Percentiles rank a stretch among this genome's conserved stretches.
Evolutionary conservation across 2,329 filamentous ascomycete species (phyloP).

Genomic region (Colletotrichum phormii): DNA sequence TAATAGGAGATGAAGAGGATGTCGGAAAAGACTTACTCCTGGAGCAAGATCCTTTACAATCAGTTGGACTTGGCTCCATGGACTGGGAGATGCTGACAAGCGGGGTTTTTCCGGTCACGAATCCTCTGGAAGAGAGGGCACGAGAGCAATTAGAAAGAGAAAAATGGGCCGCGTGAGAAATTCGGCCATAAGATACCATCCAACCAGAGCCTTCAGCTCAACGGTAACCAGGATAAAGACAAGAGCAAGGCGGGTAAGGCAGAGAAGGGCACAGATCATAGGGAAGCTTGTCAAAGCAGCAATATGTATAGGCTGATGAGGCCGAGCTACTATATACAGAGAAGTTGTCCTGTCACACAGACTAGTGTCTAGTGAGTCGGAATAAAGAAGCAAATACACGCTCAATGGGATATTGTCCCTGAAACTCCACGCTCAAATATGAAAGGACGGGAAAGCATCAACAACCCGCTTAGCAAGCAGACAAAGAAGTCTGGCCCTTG

Average conservation of each 20-base stretch:
- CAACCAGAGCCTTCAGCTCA: neutral
- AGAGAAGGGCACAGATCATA: neutral
- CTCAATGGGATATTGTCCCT: neutral
- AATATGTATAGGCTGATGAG: conserved; percentile 7
- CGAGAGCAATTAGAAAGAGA: too few relatives aligned
- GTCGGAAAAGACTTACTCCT: too few relatives aligned
- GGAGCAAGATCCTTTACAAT: too few relatives aligned
- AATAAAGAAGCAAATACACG: conserved; percentile 25
- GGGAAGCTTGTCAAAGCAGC: neutral
- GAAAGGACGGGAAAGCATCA: neutral
- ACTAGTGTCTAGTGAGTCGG: neutral
- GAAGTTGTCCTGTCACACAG: neutral
- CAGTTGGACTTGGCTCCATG: too few relatives aligned
- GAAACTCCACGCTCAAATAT: conserved; percentile 13
- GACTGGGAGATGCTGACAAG: too few relatives aligned
- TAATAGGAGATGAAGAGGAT: too few relatives aligned
- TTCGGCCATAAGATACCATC: neutral
- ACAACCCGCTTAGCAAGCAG: conserved; percentile 21
- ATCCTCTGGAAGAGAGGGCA: too few relatives aligned
- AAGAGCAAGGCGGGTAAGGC: too few relatives aligned
- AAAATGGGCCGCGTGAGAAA: too few relatives aligned
- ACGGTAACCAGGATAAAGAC: fast-evolving
- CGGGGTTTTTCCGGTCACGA: too few relatives aligned
- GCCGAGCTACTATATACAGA: conserved; percentile 32
- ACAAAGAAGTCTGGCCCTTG: conserved; percentile 35